Conservation (phyloP, 164 flowering plant genomes). For the Platanus orientalis region DNA sequence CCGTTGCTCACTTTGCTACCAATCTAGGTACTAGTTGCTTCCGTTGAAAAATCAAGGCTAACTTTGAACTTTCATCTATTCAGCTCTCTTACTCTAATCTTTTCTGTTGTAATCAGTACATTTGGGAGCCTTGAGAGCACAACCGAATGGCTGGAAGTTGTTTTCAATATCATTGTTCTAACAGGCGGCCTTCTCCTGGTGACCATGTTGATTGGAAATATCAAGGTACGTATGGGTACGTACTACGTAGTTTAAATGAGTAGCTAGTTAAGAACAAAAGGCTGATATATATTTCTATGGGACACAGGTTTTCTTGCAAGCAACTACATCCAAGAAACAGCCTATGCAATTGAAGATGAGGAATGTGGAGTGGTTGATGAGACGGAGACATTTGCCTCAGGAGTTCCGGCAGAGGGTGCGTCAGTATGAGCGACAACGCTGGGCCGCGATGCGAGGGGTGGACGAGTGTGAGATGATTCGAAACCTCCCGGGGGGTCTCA, state of each 20-base stretch:
- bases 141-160: conserved; percentile 87
- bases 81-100: too few species aligned
- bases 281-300: too few species aligned
- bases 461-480: conserved; percentile 79
- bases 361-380: conserved; percentile 97
- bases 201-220: conserved; percentile 96
- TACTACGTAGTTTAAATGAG: too few species aligned
- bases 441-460: conserved; percentile 98
- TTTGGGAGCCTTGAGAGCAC: conserved; percentile 94
- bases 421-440: conserved; percentile 78
- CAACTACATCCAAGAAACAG: conserved; percentile 88
- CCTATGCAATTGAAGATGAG: conserved; percentile 88
- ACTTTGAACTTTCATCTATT: too few species aligned
- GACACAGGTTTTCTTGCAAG: conserved; percentile 31
- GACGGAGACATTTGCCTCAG: conserved; percentile 58
- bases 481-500: conserved; percentile 85
- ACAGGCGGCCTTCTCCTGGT: conserved; percentile 85
- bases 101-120: conserved; percentile 46
- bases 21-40: too few species aligned
- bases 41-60: too few species aligned
- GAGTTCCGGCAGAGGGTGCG: conserved; percentile 76
- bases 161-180: conserved; percentile 80
- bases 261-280: too few species aligned
- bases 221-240: conserved; percentile 87
- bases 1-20: too few species aligned